These are phyloP conservation scores for Arxiozyma slooffiae DNA, from an alignment of 1,139 yeast genomes.

Conservation along the genomic window DNA sequence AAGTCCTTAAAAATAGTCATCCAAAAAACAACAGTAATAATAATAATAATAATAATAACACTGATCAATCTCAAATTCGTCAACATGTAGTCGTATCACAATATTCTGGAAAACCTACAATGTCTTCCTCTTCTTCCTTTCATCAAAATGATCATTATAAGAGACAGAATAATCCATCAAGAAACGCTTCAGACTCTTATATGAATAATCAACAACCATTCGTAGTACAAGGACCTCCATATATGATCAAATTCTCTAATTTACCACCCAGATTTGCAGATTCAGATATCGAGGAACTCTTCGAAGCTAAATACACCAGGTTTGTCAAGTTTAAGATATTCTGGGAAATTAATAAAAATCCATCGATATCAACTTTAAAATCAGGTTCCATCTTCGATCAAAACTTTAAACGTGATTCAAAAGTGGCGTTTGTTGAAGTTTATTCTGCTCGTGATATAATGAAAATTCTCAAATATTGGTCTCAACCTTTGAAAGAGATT, in stretches of 20 bases:
- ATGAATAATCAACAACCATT: not conserved
- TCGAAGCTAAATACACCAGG: conserved; percentile 32
- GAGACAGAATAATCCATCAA: not conserved
- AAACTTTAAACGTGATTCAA: conserved; percentile 32
- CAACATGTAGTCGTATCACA: not conserved
- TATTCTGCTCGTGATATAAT: conserved; percentile 38
- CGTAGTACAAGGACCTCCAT: conserved; percentile 38
- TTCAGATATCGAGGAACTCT: conserved; percentile 31
- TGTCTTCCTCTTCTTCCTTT: not conserved
- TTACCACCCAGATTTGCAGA: conserved; percentile 36
- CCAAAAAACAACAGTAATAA: not conserved
- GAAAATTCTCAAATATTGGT: conserved; percentile 31
- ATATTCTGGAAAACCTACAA: not conserved
- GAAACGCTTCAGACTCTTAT: not conserved
- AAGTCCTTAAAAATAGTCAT: conserved; percentile 16
- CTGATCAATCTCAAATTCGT: not conserved
- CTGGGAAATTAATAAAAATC: conserved; percentile 33
- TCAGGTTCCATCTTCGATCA: conserved; percentile 24
- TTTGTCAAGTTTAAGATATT: conserved; percentile 33
- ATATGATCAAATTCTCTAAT: conserved; percentile 45
- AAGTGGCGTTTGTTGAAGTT: conserved; percentile 57
- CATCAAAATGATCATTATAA: not conserved
- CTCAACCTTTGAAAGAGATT: conserved; percentile 22
- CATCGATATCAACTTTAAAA: conserved; percentile 19
- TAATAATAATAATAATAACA: not conserved